Percentiles rank a stretch among this genome's conserved stretches.
Evolutionary conservation across 805 yeast genomes (phyloP).

Genomic region (Metschnikowia shivogae): DNA sequence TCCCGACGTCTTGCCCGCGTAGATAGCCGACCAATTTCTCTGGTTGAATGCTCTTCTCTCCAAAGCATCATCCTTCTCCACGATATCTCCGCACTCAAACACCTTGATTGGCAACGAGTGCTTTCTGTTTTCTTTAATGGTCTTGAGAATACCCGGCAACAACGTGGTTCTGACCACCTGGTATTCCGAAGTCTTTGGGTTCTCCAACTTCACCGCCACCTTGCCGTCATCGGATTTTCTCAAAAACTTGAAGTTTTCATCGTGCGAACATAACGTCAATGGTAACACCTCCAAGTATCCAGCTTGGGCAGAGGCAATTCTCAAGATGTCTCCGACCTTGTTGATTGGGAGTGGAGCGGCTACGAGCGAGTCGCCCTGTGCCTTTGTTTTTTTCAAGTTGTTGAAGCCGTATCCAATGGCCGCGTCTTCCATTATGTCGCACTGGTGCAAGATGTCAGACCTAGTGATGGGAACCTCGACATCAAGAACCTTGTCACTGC

Average conservation of each 20-base stretch:
- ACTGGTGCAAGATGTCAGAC: slow-evolving; percentile 92
- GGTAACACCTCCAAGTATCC: slow-evolving; percentile 97
- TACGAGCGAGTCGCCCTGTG: slow-evolving; percentile 72
- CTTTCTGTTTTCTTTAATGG: slow-evolving; percentile 92
- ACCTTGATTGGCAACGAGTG: slow-evolving; percentile 93
- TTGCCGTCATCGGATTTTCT: slow-evolving; percentile 68
- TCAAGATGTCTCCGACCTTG: slow-evolving; percentile 83
- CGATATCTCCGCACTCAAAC: slow-evolving; percentile 94
- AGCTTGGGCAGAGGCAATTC: slow-evolving; percentile 87
- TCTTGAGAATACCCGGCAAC: slow-evolving; percentile 91
- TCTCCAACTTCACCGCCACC: slow-evolving; percentile 84
- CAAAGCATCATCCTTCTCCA: slow-evolving; percentile 67
- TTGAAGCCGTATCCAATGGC: slow-evolving; percentile 95
- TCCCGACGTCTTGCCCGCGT: slow-evolving; percentile 92
- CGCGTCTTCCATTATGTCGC: slow-evolving; percentile 98
- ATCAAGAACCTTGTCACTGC: slow-evolving; percentile 48
- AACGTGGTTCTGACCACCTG: slow-evolving; percentile 96
- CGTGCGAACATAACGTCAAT: slow-evolving; percentile 90
- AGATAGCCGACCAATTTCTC: slow-evolving; percentile 92
- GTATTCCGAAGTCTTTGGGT: slow-evolving; percentile 95
- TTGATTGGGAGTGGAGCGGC: slow-evolving; percentile 89
- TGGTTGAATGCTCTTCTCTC: slow-evolving; percentile 91
- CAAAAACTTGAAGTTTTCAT: slow-evolving; percentile 89
- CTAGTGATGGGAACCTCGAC: slow-evolving; percentile 89
- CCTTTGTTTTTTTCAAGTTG: slow-evolving; percentile 73